Evolutionary conservation across 2,329 filamentous ascomycete genomes (phyloP).

Genomic region (Scedosporium aurantiacum): DNA sequence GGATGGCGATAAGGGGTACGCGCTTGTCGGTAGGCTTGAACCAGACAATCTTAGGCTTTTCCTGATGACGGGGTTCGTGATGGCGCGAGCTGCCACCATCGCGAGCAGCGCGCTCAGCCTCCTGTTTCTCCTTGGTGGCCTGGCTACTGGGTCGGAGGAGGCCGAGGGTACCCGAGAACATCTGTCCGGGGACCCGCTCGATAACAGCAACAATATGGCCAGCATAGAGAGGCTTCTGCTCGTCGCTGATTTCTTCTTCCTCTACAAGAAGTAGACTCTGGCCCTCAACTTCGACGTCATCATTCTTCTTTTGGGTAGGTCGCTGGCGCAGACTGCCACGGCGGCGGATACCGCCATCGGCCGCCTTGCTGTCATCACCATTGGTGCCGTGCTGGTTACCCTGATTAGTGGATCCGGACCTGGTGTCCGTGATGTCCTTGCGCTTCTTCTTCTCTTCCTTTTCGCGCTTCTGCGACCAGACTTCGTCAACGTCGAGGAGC

Average conservation of each 20-base stretch:
- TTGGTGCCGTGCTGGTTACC: constrained; percentile 52
- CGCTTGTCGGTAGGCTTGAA: constrained; percentile 99
- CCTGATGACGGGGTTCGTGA: constrained; percentile 69
- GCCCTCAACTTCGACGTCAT: constrained; percentile 96
- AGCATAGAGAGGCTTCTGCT: constrained; percentile 93
- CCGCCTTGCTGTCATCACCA: constrained; percentile 49
- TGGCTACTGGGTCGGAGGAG: constrained; percentile 92
- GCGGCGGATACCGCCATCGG: constrained; percentile 78
- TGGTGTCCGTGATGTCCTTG: constrained; percentile 93
- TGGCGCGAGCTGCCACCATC: constrained; percentile 63
- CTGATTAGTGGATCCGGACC: constrained; percentile 64
- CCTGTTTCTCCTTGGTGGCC: constrained; percentile 98
- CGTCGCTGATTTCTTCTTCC: constrained; percentile 97
- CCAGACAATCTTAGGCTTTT: constrained; percentile 99
- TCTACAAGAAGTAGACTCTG: constrained; percentile 94
- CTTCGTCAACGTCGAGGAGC: constrained; percentile 93
- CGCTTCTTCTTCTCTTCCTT: constrained; percentile 99
- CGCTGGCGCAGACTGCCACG: constrained; percentile 92
- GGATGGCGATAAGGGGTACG: constrained; percentile 93
- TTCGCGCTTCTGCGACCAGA: constrained; percentile 97
- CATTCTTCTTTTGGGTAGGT: constrained; percentile 99
- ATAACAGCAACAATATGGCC: constrained; percentile 96
- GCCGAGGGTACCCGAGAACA: constrained; percentile 96
- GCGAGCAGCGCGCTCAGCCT: constrained; percentile 85
- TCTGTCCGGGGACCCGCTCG: constrained; percentile 92